Conservation (phyloP, 495 filamentous ascomycete genomes). For the Penicillium daleae region DNA sequence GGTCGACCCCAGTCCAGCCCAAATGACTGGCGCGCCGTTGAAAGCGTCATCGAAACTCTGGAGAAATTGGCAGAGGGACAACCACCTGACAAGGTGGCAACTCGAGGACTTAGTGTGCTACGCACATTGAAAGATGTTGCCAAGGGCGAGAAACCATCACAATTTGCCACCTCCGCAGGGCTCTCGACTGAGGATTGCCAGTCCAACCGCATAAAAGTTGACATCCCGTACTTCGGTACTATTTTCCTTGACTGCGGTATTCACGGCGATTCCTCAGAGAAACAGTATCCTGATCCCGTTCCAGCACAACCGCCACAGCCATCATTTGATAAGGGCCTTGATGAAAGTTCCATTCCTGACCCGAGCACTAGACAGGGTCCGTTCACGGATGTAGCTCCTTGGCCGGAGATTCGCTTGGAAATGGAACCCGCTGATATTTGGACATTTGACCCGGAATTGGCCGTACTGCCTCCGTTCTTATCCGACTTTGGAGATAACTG, state of each 20-base stretch:
- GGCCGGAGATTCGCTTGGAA: neutral
- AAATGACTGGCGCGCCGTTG: constrained; percentile 8
- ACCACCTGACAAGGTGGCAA: constrained; percentile 16
- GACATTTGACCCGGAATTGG: constrained; percentile 18
- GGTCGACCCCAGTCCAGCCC: neutral
- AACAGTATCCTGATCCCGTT: neutral
- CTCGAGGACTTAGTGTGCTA: constrained; percentile 14
- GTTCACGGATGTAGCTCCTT: neutral
- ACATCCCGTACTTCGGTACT: constrained; percentile 23
- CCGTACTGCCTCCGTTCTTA: constrained; percentile 15
- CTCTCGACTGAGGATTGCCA: neutral
- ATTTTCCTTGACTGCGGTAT: constrained; percentile 15
- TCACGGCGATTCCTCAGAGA: neutral
- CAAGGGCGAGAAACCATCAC: neutral
- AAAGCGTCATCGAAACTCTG: constrained; percentile 11
- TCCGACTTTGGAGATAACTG: constrained; percentile 16
- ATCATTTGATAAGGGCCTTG: neutral
- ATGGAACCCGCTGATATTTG: constrained; percentile 17
- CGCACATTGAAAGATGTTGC: constrained; percentile 9
- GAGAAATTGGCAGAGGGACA: constrained; percentile 2
- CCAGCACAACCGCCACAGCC: neutral
- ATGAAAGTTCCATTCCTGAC: constrained; percentile 1
- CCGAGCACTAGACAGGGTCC: neutral
- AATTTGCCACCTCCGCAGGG: neutral
- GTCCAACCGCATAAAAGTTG: constrained; percentile 16